phyloP scores from a whole-genome alignment of 2,329 filamentous ascomycete species.

The Botryotinia convoluta region DNA sequence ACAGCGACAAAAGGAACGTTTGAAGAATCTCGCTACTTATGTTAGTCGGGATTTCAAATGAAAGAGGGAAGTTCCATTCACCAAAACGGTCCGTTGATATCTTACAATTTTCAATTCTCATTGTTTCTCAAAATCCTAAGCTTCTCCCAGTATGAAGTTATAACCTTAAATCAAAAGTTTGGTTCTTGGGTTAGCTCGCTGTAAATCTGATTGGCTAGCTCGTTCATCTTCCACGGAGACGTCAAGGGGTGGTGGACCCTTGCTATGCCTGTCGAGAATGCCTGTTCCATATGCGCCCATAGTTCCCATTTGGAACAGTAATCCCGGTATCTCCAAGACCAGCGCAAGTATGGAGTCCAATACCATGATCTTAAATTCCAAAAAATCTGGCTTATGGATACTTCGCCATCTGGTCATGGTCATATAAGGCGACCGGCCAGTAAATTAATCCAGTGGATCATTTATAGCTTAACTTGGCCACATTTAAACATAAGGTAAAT shows the following conservation, averaged over 20 bases:
- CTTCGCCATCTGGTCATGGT: constrained; percentile 7
- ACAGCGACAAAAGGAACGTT: background rate
- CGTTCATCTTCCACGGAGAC: background rate
- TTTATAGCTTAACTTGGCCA: background rate
- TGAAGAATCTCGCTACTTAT: background rate
- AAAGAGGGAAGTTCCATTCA: background rate
- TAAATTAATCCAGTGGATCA: constrained; percentile 2
- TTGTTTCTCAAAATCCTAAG: background rate
- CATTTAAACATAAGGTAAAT: background rate
- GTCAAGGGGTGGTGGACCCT: background rate
- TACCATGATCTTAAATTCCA: background rate
- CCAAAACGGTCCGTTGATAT: background rate
- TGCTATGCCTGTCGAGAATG: constrained; percentile 12
- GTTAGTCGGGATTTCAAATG: background rate
- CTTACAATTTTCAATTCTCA: background rate
- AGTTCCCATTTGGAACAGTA: background rate
- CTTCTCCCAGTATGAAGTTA: background rate
- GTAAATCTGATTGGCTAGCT: constrained; percentile 6
- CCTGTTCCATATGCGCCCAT: constrained; percentile 4
- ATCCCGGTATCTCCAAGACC: background rate
- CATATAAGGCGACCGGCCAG: background rate
- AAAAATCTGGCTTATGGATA: background rate
- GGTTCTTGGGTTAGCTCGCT: background rate
- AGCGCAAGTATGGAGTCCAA: background rate
- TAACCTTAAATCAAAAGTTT: background rate